Conservation (phyloP, 805 yeast genomes). For the Pichia ethanolica region DNA sequence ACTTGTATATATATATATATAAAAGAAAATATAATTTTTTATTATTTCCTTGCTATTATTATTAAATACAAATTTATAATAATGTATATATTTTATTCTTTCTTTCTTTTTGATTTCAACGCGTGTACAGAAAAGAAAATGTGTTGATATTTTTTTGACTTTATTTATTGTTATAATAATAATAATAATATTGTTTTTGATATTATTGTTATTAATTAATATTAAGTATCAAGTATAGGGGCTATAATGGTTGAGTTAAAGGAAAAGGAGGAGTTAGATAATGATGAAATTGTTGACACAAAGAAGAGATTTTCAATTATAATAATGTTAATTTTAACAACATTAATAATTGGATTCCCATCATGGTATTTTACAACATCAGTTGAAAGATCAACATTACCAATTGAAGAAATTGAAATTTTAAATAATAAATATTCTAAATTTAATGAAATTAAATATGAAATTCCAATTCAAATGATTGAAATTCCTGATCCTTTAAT, state of each 20-base stretch:
- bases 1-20: too few species aligned
- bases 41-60: too few species aligned
- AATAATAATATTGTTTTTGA: too few species aligned
- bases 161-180: too few species aligned
- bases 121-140: too few species aligned
- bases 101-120: too few species aligned
- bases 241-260: neutral
- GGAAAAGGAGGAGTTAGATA: neutral
- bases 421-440: constrained; percentile 15
- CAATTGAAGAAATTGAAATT: constrained; percentile 34
- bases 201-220: too few species aligned
- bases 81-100: too few species aligned
- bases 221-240: too few species aligned
- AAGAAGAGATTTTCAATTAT: constrained; percentile 15
- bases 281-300: neutral
- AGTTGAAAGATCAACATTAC: constrained; percentile 56
- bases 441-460: constrained; percentile 20
- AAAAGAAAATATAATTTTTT: too few species aligned
- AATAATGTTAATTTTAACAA: constrained; percentile 20
- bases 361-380: constrained; percentile 54
- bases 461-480: constrained; percentile 37
- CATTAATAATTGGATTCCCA: constrained; percentile 44
- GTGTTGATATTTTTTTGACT: too few species aligned
- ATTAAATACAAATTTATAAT: too few species aligned
- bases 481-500: constrained; percentile 28